These are phyloP conservation scores for Euphorbia corollata DNA, from an alignment of 441 rosid species.

Conservation along the genomic window DNA sequence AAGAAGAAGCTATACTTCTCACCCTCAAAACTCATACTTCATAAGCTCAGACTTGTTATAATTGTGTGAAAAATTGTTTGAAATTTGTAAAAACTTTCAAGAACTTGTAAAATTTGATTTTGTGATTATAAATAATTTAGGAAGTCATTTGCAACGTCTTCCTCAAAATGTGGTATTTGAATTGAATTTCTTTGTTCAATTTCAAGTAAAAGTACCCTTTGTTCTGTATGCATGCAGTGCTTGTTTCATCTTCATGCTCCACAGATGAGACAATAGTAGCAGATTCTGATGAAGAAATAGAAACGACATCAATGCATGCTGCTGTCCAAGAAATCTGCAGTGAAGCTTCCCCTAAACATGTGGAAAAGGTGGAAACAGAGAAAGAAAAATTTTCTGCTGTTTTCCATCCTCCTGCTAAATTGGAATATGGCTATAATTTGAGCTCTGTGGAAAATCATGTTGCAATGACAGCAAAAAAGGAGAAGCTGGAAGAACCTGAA, in stretches of 20 bases:
- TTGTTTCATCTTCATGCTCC: constrained; percentile 84
- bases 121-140: background rate
- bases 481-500: constrained; percentile 43
- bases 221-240: constrained; percentile 38
- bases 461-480: constrained; percentile 30
- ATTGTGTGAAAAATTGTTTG: too few relatives aligned
- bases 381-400: constrained; percentile 32
- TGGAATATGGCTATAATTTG: constrained; percentile 27
- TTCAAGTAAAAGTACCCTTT: background rate
- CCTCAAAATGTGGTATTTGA: background rate
- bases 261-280: constrained; percentile 93
- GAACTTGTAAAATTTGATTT: background rate
- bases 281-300: constrained; percentile 69
- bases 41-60: too few relatives aligned
- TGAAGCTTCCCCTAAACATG: constrained; percentile 27
- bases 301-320: constrained; percentile 34
- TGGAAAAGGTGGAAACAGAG: constrained; percentile 30
- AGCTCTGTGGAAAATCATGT: constrained; percentile 18
- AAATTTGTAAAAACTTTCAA: too few relatives aligned
- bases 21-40: background rate
- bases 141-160: background rate
- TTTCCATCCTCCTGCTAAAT: constrained; percentile 23
- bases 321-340: constrained; percentile 24
- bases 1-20: background rate
- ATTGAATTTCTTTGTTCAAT: constrained; percentile 2